Base-by-base conservation (phyloP, 2,329 filamentous ascomycete genomes). In the Fonsecaea monophora region DNA sequence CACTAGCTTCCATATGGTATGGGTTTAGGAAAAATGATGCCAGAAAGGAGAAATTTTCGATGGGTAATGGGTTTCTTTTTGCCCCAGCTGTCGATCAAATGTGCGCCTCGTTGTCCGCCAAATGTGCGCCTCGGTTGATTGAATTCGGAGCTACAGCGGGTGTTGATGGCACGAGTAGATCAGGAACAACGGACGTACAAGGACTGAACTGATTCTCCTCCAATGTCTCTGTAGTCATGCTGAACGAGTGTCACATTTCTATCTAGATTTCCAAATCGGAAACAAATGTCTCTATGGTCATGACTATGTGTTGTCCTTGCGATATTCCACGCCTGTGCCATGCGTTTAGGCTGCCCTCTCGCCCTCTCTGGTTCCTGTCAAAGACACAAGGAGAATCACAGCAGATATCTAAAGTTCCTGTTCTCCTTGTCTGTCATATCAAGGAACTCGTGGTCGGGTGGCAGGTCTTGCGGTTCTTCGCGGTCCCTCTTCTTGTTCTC, bases 341-440 rank as follows among this genome's bases (percentile, higher is more conserved):
- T 13, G 21, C 45, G 25, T 25, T 9, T 9, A 4, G 21, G n/a
- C 3, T 21, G 0, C 45, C 4, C 21, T 50, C 21, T 4, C 12
- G 10, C 25, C 45, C 42, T 25, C 8, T 12, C 10, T 21, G 42
- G 38, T 42, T 13, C 38, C 38, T 13, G n/a, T 21, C n/a, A 10
- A 3, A 12, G 3, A 48, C n/a, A 48, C 7, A 21, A 25, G 8
- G 34, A 40, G 15, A n/a, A 55, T 65, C 63, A 68, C n/a, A 66
- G 48, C 34, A 68, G 56, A 37, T 68, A 68, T 54, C 68, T 54
- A 64, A 78, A 78, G 32, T 60, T 67, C 12, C 65, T 62, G 64
- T 77, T 76, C 66, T 75, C 66, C 58, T 69, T 70, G 60, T 77
- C 76, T 0, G 75, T 78, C 68, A 77, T 59, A 67, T 77, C 75